Base-by-base conservation (phyloP, 2,329 filamentous ascomycete genomes). In the Reticulascus tulasneorum region DNA sequence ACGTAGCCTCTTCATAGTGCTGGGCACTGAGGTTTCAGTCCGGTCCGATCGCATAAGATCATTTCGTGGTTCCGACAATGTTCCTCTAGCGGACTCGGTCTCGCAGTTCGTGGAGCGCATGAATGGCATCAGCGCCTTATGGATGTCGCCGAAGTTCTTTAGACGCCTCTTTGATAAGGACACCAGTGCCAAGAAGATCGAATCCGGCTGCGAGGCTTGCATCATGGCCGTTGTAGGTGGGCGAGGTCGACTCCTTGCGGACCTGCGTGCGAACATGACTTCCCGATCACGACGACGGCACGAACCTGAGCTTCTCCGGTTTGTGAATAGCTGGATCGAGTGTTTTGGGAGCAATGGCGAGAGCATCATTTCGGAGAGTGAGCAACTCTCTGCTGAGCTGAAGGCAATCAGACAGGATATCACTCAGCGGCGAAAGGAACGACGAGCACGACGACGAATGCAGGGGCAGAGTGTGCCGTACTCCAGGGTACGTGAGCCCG, bases 141-240 rank as follows among this genome's bases (percentile, higher is more conserved):
- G 67, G 63, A 58, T 70, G 12, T 46, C 52, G 2, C 47, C 52
- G 1, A 33, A 49, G 1, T n/a, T n/a, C n/a, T n/a, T n/a, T n/a
- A n/a, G n/a, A n/a, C n/a, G n/a, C n/a, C n/a, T n/a, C n/a, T n/a
- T n/a, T n/a, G n/a, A n/a, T n/a, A n/a, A n/a, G n/a, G n/a, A n/a
- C n/a, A n/a, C n/a, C n/a, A n/a, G n/a, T n/a, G 29, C 21, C 20
- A 45, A 60, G 4, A 31, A 42, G 9, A 52, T 69, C 5, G 37
- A 43, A 20, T 58, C 51, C 7, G 54, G 58, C 11, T 79, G 75
- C 43, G 67, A 75, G 47, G 74, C 72, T 2, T 79, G 75, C 42
- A 66, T 74, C 19, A 51, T 79, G 10, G 62, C 69, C 2, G 58
- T 60, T 4, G 48, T 79, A 1, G 73, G 73, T 3, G 67, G 66